Conservation (phyloP, 75 land plant species). For the Pinus tabuliformis region DNA sequence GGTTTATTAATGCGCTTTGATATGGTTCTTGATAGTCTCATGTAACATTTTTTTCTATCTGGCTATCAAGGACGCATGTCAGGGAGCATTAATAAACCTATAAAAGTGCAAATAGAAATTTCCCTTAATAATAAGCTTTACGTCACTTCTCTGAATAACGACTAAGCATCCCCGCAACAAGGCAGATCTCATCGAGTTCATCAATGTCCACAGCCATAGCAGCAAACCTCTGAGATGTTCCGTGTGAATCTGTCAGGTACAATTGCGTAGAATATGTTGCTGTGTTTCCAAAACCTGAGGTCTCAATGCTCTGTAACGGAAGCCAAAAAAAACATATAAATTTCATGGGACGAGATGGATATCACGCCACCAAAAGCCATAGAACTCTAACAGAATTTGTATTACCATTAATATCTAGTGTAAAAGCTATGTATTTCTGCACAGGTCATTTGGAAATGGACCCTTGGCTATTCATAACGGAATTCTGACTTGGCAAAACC, state of each 20-base stretch:
- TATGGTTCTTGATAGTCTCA: too few relatives aligned
- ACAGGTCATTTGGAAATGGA: too few relatives aligned
- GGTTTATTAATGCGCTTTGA: too few relatives aligned
- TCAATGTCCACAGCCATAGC: constrained; percentile 25
- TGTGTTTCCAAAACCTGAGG: constrained; percentile 24
- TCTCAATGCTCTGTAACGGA: constrained; percentile 38
- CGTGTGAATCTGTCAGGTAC: constrained; percentile 37
- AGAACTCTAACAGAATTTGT: not conserved
- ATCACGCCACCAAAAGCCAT: not conserved
- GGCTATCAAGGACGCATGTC: too few relatives aligned
- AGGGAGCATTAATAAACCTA: too few relatives aligned
- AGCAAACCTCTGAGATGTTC: constrained; percentile 21
- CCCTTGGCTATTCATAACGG: too few relatives aligned
- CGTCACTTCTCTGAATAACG: too few relatives aligned
- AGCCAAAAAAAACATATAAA: not conserved
- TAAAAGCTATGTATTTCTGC: not conserved
- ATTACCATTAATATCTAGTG: not conserved
- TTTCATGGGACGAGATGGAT: not conserved
- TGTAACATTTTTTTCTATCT: too few relatives aligned
- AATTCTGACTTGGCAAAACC: too few relatives aligned
- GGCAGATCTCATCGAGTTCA: constrained; percentile 46
- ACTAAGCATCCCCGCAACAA: constrained; percentile 11
- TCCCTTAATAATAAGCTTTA: too few relatives aligned
- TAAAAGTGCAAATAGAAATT: too few relatives aligned
- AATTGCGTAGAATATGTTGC: constrained; percentile 36